Conservation (phyloP, 805 yeast species). For the Ogataea henricii region DNA sequence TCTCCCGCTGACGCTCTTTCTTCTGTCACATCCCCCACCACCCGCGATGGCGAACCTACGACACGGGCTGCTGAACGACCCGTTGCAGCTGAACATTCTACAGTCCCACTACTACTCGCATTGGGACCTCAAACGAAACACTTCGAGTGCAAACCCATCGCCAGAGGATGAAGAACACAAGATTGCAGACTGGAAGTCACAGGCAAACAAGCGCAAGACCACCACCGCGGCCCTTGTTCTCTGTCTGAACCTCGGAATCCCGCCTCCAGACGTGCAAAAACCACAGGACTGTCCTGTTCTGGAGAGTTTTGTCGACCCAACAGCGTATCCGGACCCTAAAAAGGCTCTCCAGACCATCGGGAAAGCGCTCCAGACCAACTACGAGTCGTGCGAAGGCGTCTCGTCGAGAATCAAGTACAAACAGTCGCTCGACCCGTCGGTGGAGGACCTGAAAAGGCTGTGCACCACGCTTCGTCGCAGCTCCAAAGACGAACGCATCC, state of each 20-base stretch:
- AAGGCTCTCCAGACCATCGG: constrained; percentile 92
- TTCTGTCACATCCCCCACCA: background rate
- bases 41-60: constrained; percentile 27
- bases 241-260: constrained; percentile 91
- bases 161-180: constrained; percentile 65
- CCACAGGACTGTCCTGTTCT: constrained; percentile 90
- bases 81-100: constrained; percentile 30
- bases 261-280: constrained; percentile 93
- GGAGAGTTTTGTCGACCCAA: constrained; percentile 94
- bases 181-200: constrained; percentile 86
- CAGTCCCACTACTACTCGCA: constrained; percentile 47
- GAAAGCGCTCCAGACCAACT: constrained; percentile 81
- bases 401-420: constrained; percentile 87
- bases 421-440: constrained; percentile 90
- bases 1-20: background rate
- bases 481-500: constrained; percentile 89
- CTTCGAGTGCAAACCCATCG: constrained; percentile 80
- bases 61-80: constrained; percentile 37
- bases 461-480: constrained; percentile 86
- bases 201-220: constrained; percentile 88
- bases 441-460: constrained; percentile 90
- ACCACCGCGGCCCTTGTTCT: constrained; percentile 89
- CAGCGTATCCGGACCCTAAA: constrained; percentile 76
- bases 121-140: constrained; percentile 89
- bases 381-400: constrained; percentile 62